Percentiles rank a stretch among this genome's conserved stretches.
phyloP scores from a whole-genome alignment of 768 basidiomycete genomes.

The Suillus discolor region DNA sequence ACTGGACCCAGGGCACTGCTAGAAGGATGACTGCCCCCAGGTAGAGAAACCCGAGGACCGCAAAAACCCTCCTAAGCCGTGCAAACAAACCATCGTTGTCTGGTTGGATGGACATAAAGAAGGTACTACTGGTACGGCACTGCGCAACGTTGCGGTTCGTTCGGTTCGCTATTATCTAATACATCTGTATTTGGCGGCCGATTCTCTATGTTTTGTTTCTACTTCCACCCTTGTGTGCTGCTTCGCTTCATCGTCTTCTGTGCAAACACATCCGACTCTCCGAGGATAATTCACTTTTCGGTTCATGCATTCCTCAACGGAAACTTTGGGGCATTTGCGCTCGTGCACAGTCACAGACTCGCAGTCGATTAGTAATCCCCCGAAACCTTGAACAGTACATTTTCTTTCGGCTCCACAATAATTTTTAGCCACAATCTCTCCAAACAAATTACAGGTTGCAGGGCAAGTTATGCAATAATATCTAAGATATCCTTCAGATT shows the following conservation, averaged over 20 bases:
- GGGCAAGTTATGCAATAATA: background rate
- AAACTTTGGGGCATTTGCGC: background rate
- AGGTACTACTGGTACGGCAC: background rate
- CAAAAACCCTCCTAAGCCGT: conserved; percentile 34
- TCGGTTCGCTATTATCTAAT: too few relatives aligned
- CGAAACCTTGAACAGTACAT: background rate
- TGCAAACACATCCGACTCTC: background rate
- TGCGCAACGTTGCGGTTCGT: too few relatives aligned
- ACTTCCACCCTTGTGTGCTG: background rate
- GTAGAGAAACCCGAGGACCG: conserved; percentile 56
- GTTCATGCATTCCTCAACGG: background rate
- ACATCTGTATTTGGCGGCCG: too few relatives aligned
- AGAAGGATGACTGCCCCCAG: conserved; percentile 52
- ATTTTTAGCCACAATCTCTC: background rate
- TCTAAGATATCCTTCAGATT: background rate
- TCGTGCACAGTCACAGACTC: background rate
- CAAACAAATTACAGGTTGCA: background rate
- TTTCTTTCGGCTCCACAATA: background rate
- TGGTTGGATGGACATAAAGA: background rate
- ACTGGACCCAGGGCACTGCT: conserved; percentile 65
- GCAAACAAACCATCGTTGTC: conserved; percentile 19
- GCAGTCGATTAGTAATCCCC: background rate
- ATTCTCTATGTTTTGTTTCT: background rate
- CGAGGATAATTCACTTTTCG: background rate
- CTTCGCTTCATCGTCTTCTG: background rate